Evolutionary conservation across 78 protist genomes (phyloP).

Genomic region (Tieghemostelium lacteum): DNA sequence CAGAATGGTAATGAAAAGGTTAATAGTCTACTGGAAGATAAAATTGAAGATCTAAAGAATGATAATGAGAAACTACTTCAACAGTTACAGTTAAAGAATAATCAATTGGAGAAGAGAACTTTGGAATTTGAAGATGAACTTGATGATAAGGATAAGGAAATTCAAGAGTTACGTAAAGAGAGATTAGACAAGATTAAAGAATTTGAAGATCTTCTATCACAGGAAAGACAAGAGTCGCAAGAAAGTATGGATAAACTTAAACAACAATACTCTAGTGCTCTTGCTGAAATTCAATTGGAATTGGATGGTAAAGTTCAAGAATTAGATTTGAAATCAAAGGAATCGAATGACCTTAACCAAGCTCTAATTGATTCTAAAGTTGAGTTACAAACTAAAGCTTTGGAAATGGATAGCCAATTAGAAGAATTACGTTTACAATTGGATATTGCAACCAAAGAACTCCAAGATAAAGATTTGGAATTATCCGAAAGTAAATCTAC

Average conservation of each 20-base stretch:
- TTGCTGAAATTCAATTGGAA: background rate
- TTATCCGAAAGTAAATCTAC: background rate
- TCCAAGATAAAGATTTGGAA: background rate
- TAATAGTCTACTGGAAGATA: background rate
- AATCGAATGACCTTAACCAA: background rate
- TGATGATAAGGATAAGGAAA: constrained; percentile 8
- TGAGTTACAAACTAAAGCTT: background rate
- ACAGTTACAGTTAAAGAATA: background rate
- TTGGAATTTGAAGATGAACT: background rate
- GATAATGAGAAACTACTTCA: background rate
- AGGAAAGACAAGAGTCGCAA: background rate
- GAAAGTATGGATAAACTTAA: background rate
- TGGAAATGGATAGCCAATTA: background rate
- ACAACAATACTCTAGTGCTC: background rate
- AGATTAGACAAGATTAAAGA: background rate
- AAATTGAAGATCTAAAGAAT: background rate
- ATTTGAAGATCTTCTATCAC: background rate
- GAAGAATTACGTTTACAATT: background rate
- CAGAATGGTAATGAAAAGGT: background rate
- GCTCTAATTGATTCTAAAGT: background rate
- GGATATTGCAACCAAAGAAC: background rate
- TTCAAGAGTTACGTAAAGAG: background rate
- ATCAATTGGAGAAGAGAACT: background rate
- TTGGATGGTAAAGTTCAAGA: background rate
- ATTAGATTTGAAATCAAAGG: background rate